These are phyloP conservation scores for Pyricularia pennisetigena DNA, from an alignment of 2,329 filamentous ascomycete genomes.

Conservation along the genomic window DNA sequence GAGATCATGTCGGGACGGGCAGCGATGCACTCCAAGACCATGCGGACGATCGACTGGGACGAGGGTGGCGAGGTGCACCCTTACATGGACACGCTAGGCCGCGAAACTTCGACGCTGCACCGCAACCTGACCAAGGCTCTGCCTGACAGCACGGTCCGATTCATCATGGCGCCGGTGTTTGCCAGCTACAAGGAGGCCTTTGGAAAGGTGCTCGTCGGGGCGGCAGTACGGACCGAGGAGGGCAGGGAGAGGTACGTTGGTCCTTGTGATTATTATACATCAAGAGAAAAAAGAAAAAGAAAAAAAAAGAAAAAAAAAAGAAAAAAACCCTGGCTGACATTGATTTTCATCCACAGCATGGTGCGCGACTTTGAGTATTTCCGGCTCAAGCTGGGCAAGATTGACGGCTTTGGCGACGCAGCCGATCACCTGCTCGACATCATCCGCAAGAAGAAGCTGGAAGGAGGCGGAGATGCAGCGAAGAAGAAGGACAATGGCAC, in stretches of 20 bases:
- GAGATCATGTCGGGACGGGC: constrained; percentile 84
- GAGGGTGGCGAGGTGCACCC: constrained; percentile 41
- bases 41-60: constrained; percentile 72
- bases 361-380: constrained; percentile 68
- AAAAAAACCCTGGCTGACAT: constrained; percentile 1
- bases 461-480: background rate
- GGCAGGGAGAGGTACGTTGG: constrained; percentile 61
- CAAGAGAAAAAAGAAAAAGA: too few species aligned
- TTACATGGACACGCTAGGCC: constrained; percentile 81
- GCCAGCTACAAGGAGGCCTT: constrained; percentile 72
- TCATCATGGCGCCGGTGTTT: constrained; percentile 85
- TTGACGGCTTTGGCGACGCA: constrained; percentile 69
- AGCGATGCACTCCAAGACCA: constrained; percentile 59
- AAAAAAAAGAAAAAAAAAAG: too few species aligned
- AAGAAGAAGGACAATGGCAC: background rate
- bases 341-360: constrained; percentile 44
- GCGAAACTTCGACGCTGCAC: constrained; percentile 77
- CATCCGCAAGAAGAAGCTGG: constrained; percentile 48
- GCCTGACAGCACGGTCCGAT: constrained; percentile 62
- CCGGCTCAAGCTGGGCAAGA: constrained; percentile 58
- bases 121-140: constrained; percentile 76
- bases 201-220: constrained; percentile 57
- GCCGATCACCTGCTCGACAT: constrained; percentile 60
- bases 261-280: background rate
- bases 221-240: constrained; percentile 52